These are phyloP conservation scores for Colletotrichum chrysophilum DNA, from an alignment of 2,329 filamentous ascomycete genomes.

Conservation along the genomic window DNA sequence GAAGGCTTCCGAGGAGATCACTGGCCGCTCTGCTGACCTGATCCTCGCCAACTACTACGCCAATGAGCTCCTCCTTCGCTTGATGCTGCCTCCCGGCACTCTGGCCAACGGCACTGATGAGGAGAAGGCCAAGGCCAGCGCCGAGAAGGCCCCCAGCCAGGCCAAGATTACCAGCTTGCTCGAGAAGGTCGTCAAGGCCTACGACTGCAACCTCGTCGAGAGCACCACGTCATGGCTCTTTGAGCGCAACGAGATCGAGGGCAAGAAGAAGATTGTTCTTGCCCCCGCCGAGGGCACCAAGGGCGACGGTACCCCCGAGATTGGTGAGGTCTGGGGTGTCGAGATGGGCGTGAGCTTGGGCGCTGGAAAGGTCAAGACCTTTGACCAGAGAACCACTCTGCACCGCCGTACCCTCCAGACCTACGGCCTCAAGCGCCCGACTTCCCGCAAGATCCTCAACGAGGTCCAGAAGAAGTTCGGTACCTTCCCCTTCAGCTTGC, in stretches of 20 bases:
- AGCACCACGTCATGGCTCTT: slow-evolving; percentile 98
- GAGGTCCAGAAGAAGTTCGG: slow-evolving; percentile 98
- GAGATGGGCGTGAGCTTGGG: slow-evolving; percentile 93
- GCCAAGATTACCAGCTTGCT: slow-evolving; percentile 84
- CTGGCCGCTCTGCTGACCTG: slow-evolving; percentile 83
- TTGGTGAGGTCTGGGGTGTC: slow-evolving; percentile 96
- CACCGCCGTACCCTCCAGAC: slow-evolving; percentile 92
- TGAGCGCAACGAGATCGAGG: slow-evolving; percentile 96
- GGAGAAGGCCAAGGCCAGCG: slow-evolving; percentile 90
- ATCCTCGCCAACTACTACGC: slow-evolving; percentile 91
- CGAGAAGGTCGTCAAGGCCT: slow-evolving; percentile 90
- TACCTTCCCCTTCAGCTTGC: slow-evolving; percentile 95
- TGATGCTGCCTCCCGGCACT: slow-evolving; percentile 91
- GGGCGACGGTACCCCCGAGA: slow-evolving; percentile 86
- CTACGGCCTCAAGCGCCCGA: slow-evolving; percentile 92
- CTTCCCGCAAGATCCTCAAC: slow-evolving; percentile 88
- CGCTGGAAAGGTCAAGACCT: slow-evolving; percentile 91
- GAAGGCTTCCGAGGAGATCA: slow-evolving; percentile 67
- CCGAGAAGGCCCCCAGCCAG: slow-evolving; percentile 84
- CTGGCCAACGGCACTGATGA: slow-evolving; percentile 85
- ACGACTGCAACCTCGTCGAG: slow-evolving; percentile 92
- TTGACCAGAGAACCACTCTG: slow-evolving; percentile 87
- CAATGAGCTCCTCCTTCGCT: slow-evolving; percentile 89
- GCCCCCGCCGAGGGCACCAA: slow-evolving; percentile 85
- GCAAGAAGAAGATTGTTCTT: slow-evolving; percentile 96